Evolutionary conservation across 345 rosid genomes (phyloP).

Genomic region (Eucalyptus polyanthemos): DNA sequence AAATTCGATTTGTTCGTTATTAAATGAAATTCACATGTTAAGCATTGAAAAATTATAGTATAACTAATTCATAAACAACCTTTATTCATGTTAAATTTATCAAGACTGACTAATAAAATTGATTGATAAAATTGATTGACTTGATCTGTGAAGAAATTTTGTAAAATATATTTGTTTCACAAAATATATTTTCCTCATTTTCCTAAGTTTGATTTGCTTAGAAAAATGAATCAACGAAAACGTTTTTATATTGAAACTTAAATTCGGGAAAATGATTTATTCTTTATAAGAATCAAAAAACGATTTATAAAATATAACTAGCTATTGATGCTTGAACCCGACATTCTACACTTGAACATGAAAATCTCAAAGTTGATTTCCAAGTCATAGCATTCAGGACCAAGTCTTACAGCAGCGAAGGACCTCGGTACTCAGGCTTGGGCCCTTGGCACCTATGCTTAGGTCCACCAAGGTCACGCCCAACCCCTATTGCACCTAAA

Average conservation of each 20-base stretch:
- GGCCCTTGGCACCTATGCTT: too few relatives aligned
- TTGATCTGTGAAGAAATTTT: not conserved
- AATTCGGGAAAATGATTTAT: too few relatives aligned
- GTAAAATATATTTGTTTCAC: not conserved
- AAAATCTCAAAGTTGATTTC: too few relatives aligned
- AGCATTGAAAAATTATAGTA: not conserved
- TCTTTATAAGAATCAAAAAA: too few relatives aligned
- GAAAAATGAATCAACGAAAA: too few relatives aligned
- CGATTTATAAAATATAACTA: too few relatives aligned
- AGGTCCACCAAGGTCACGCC: too few relatives aligned
- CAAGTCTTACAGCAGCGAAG: fast-evolving
- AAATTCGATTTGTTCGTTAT: not conserved
- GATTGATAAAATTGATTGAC: not conserved
- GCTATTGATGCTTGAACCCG: too few relatives aligned
- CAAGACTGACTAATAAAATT: not conserved
- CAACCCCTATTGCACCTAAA: too few relatives aligned
- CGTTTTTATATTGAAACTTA: too few relatives aligned
- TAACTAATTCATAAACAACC: not conserved
- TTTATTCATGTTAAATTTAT: not conserved
- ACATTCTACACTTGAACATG: too few relatives aligned
- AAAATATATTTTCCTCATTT: not conserved
- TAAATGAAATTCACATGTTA: not conserved
- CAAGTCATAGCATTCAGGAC: too few relatives aligned
- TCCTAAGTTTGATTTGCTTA: not conserved
- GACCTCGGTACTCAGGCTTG: fast-evolving